Percentiles rank a stretch among this genome's conserved stretches.
Evolutionary conservation across 2,329 filamentous ascomycete species (phyloP).

Genomic region (Setomelanomma holmii): DNA sequence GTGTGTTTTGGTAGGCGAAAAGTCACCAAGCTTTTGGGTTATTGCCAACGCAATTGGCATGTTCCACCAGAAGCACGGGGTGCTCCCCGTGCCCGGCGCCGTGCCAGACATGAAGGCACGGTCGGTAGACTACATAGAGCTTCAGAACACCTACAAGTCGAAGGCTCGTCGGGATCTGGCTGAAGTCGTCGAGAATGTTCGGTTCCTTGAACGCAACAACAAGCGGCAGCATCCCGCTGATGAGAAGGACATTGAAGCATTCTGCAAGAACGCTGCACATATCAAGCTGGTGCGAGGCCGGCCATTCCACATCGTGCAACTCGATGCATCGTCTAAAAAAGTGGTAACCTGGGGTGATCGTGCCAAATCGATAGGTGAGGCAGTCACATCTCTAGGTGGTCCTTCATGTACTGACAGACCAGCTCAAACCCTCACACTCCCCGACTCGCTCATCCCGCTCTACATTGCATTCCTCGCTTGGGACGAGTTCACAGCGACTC

Average conservation of each 20-base stretch:
- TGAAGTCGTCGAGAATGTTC: conserved; percentile 74
- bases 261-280: conserved; percentile 94
- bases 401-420: not conserved
- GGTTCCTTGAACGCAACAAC: conserved; percentile 60
- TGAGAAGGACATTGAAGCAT: conserved; percentile 80
- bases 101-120: conserved; percentile 98
- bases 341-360: conserved; percentile 52
- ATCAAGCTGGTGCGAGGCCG: conserved; percentile 82
- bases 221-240: conserved; percentile 62
- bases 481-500: conserved; percentile 54
- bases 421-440: conserved; percentile 51
- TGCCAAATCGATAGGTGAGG: conserved; percentile 59
- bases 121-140: conserved; percentile 84
- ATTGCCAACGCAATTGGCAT: conserved; percentile 79
- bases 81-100: conserved; percentile 83
- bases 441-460: conserved; percentile 55
- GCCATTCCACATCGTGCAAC: conserved; percentile 57
- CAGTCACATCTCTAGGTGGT: not conserved
- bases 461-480: conserved; percentile 61
- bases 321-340: conserved; percentile 49
- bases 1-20: conserved; percentile 55
- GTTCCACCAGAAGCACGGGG: conserved; percentile 76
- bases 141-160: conserved; percentile 91
- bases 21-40: conserved; percentile 80
- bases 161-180: conserved; percentile 81